phyloP scores from a whole-genome alignment of 1,284 basidiomycete genomes.

The Sporisorium iseilematis-ciliati region DNA sequence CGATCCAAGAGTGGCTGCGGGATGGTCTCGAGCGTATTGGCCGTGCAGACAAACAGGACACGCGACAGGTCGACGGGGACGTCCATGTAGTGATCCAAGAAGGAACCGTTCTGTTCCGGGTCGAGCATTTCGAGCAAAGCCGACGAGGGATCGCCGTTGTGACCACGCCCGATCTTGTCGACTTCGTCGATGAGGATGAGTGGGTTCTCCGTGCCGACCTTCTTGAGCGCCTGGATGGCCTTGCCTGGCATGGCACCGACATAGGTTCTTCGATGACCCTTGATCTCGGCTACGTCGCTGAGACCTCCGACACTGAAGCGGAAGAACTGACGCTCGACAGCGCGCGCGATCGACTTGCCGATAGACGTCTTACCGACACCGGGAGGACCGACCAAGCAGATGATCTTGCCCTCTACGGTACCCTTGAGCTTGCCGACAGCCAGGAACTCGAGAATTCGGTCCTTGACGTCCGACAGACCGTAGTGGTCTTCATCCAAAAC shows the following conservation, averaged over 20 bases:
- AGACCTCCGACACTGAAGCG: conserved; percentile 96
- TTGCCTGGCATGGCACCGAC: conserved; percentile 92
- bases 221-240: conserved; percentile 96
- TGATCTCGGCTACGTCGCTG: conserved; percentile 98
- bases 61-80: conserved; percentile 96
- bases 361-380: conserved; percentile 93
- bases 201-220: conserved; percentile 96
- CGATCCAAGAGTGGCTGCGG: conserved; percentile 95
- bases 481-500: conserved; percentile 98
- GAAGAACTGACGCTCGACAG: conserved; percentile 88
- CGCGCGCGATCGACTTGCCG: conserved; percentile 90
- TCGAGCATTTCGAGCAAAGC: conserved; percentile 97
- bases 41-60: conserved; percentile 95
- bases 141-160: conserved; percentile 94
- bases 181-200: conserved; percentile 93
- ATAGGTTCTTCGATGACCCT: conserved; percentile 96
- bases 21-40: conserved; percentile 83
- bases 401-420: conserved; percentile 97
- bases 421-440: conserved; percentile 96
- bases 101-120: conserved; percentile 95
- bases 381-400: conserved; percentile 94
- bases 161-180: conserved; percentile 94
- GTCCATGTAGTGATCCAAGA: conserved; percentile 97
- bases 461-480: conserved; percentile 92
- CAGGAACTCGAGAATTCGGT: conserved; percentile 96